Evolutionary conservation across 2,329 filamentous ascomycete genomes (phyloP).

Genomic region (Neonectria punicea): DNA sequence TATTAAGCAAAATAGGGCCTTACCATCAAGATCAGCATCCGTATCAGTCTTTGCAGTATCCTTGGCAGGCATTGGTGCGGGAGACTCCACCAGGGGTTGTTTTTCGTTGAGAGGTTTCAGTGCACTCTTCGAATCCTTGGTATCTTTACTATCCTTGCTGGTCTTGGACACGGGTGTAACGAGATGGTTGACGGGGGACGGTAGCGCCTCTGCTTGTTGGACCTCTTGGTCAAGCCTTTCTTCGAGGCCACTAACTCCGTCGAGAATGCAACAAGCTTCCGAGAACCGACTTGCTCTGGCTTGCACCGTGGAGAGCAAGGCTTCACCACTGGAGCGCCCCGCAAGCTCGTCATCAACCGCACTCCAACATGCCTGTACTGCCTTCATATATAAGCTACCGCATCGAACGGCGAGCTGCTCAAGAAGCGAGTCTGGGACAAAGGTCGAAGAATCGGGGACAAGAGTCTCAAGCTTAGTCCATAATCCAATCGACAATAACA

Average conservation of each 20-base stretch:
- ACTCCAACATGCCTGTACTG: slow-evolving; percentile 76
- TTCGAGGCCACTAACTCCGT: slow-evolving; percentile 67
- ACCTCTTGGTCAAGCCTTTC: slow-evolving; percentile 63
- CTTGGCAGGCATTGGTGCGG: slow-evolving; percentile 1
- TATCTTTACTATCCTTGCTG: slow-evolving; percentile 30
- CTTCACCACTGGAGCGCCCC: slow-evolving; percentile 58
- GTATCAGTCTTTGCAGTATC: slow-evolving; percentile 16
- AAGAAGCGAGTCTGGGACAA: slow-evolving; percentile 69
- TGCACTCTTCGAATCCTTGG: slow-evolving; percentile 21
- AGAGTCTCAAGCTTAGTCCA: slow-evolving; percentile 75
- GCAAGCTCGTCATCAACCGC: slow-evolving; percentile 73
- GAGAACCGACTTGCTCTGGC: slow-evolving; percentile 66
- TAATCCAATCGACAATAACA: slow-evolving; percentile 79
- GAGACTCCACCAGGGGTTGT: slow-evolving; percentile 7
- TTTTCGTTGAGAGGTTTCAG: slow-evolving; percentile 31
- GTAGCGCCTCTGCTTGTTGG: slow-evolving; percentile 37
- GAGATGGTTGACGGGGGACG: background rate
- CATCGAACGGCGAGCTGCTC: slow-evolving; percentile 74
- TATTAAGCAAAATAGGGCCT: background rate
- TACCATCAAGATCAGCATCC: slow-evolving; percentile 36
- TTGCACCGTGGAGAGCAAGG: slow-evolving; percentile 64
- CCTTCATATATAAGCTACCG: slow-evolving; percentile 79
- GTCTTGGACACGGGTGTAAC: slow-evolving; percentile 12
- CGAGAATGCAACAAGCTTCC: slow-evolving; percentile 69
- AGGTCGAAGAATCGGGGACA: slow-evolving; percentile 55